Base-by-base conservation (phyloP, 169 alveolate species). In the Plasmodium yoelii region DNA sequence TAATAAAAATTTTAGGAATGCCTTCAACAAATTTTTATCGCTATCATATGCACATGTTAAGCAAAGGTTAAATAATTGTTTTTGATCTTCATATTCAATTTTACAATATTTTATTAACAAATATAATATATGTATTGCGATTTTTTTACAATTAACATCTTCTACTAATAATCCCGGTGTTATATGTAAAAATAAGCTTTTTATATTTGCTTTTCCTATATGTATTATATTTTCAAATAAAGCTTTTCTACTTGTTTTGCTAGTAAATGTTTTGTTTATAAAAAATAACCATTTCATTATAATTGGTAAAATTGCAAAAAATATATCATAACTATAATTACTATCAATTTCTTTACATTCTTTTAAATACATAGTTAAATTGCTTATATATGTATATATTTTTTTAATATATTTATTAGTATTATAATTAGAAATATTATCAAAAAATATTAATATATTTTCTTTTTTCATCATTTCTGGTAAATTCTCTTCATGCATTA, bases 101-200 rank as follows among this genome's bases (percentile, higher is more conserved):
- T 19, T 84, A 51, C 70, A 84, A 3, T 73, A 68, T 57, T 72
- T 84, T 39, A 84, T 51, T 69, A 84, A 61, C 51, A 84, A 69
- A 61, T 84, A 51, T 19, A 84, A 72, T 2, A 84, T 60, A 22
- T 84, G 63, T 6, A 59, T 15, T 0, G 87, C 84, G n/a, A 64
- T 84, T 55, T 70, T 84, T 49, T 69, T 68, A 42, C 87, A 84
- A 39, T 64, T 69, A n/a, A 28, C n/a, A 46, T 84, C 87, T 56
- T 84, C 74, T 51, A 84, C 22, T 61, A 84, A 42, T 56, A 84
- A 84, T 12, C 91, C 91, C 6, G 91, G 91, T 19, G 91, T 84
- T 49, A 84, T 56, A 51, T 84, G 72, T 1, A 69, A 61, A 42
- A 84, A 28, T 18, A 84, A 69, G 22, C 46, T 26, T 44, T 57